Evolutionary conservation across 73 alveolate genomes (phyloP).

Genomic region (Tetrahymena borealis): DNA sequence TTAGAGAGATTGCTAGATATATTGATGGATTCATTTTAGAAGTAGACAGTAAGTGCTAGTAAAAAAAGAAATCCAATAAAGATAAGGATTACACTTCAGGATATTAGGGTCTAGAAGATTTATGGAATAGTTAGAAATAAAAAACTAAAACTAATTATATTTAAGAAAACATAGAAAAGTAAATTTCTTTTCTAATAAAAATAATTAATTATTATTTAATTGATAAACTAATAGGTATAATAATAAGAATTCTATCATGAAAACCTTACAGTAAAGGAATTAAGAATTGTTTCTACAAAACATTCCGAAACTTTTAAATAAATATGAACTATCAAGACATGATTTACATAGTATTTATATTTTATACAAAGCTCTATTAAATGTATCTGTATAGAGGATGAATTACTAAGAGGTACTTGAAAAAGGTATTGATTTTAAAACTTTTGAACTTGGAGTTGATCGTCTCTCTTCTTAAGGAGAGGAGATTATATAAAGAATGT

Average conservation of each 20-base stretch:
- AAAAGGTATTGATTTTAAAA: background rate
- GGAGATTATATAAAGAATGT: background rate
- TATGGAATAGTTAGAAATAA: background rate
- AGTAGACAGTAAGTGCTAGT: background rate
- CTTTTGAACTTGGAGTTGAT: background rate
- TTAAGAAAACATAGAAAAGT: background rate
- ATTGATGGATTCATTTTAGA: background rate
- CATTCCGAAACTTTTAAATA: background rate
- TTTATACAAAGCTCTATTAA: background rate
- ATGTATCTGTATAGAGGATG: background rate
- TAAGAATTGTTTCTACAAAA: background rate
- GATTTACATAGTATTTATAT: background rate
- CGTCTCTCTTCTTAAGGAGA: background rate
- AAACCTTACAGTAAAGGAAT: background rate
- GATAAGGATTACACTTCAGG: background rate
- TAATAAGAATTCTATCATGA: background rate
- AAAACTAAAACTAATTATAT: background rate
- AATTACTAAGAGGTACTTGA: background rate
- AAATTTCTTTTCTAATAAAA: background rate
- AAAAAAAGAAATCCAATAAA: background rate
- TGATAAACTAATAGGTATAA: background rate
- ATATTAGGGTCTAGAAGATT: background rate
- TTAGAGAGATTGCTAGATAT: background rate
- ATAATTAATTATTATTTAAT: background rate
- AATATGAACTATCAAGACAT: background rate